Evolutionary conservation across 306 rosid genomes (phyloP).

Genomic region (Mucuna pruriens): DNA sequence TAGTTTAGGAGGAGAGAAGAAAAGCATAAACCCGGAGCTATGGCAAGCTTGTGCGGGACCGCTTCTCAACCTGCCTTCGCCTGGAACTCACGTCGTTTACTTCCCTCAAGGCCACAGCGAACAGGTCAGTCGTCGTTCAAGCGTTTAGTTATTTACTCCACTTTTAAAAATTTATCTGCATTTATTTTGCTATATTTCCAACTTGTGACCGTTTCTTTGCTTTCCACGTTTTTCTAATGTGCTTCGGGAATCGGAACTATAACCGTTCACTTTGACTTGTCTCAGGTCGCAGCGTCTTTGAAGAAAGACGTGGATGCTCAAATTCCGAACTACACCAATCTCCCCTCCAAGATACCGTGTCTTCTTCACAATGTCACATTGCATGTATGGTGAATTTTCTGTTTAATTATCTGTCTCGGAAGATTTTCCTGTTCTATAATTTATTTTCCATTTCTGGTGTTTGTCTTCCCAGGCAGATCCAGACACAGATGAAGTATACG

Average conservation of each 20-base stretch:
- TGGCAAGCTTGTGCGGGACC: conserved; percentile 94
- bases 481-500: conserved; percentile 48
- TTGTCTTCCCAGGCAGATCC: conserved; percentile 70
- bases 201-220: neutral
- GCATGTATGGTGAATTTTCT: conserved; percentile 55
- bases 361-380: conserved; percentile 75
- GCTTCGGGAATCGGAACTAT: neutral
- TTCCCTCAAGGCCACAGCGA: conserved; percentile 88
- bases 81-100: conserved; percentile 75
- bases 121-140: conserved; percentile 37
- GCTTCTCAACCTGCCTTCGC: conserved; percentile 73
- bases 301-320: conserved; percentile 71
- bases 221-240: neutral
- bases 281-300: conserved; percentile 80
- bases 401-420: neutral
- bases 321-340: conserved; percentile 83
- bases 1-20: conserved; percentile 52
- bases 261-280: conserved; percentile 8
- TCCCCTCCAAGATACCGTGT: conserved; percentile 76
- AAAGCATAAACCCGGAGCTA: conserved; percentile 71
- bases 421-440: neutral
- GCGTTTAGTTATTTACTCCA: too few species aligned
- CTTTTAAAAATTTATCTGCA: too few species aligned
- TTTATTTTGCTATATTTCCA: too few species aligned
- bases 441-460: neutral